phyloP scores from a whole-genome alignment of 176 grass and related monocot species.

The Triticum aestivum region IWGSC_CS_RefSeq_v2.1 NC_057804.1:7271203-7271702 shows the following conservation, averaged over 20 bases:
- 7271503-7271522: not conserved
- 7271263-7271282: constrained; percentile 57
- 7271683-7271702: constrained; percentile 93
- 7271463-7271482: constrained; percentile 91
- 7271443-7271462: constrained; percentile 86
- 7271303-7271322: not conserved
- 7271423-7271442: constrained; percentile 71
- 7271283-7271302: constrained; percentile 8
- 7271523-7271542: constrained; percentile 16
- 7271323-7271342: constrained; percentile 7
- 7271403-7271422: constrained; percentile 93
- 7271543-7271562: not conserved
- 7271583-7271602: not conserved
- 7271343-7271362: constrained; percentile 5
- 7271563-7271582: not conserved
- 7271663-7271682: constrained; percentile 82
- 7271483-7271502: constrained; percentile 85
- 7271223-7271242: constrained; percentile 86
- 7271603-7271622: not conserved
- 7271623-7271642: not conserved
- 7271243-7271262: constrained; percentile 73
- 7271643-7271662: constrained; percentile 62
- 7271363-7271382: constrained; percentile 49
- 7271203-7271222: constrained; percentile 78
- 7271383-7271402: constrained; percentile 82